Base-by-base conservation (phyloP, 805 yeast species). In the Teunomyces atbi region DNA sequence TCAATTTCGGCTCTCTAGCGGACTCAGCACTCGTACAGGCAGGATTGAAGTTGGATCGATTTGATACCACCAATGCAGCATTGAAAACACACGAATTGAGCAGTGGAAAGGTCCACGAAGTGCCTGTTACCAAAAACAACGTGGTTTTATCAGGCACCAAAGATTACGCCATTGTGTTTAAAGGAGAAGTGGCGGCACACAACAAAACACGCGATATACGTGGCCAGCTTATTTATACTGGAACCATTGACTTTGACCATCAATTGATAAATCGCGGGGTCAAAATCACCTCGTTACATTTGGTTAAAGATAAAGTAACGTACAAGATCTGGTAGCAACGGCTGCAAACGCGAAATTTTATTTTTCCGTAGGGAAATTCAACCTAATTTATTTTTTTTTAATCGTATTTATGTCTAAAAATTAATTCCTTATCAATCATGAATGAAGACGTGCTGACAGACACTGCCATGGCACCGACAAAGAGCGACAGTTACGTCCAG, bases 231-330 rank as follows among this genome's bases (percentile, higher is more conserved):
- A 18, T 27, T 11, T 69, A 66, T 50, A 42, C 45, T 13, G 74
- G 73, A 1, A 44, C 42, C 10, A 48, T 69, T 19, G 73, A 69
- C 45, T 54, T 59, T 41, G 59, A 60, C 45, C 74, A 69, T 45
- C 40, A 61, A 21, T 53, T 55, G 35, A 61, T 67, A 21, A 59
- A 64, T 48, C 48, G 64, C 26, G 74, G 74, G 2, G 60, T 65
- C 27, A 62, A 64, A 40, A 51, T 69, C 10, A 37, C 41, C 5
- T 48, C 50, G 10, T 51, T 65, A 51, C 58, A 61, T 12, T 45
- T 63, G 36, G 40, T 34, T 6, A 11, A 33, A 27, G 38, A 30
- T n/a, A 27, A 23, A 15, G 26, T 34, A 8, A 12, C 6, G 13
- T 42, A 42, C 40, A 42, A 42, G 29, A 27, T 42, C 13, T 20